Evolutionary conservation across 192 early-diverging fungal genomes (phyloP).

Genomic region (Backusella morwellensis): DNA sequence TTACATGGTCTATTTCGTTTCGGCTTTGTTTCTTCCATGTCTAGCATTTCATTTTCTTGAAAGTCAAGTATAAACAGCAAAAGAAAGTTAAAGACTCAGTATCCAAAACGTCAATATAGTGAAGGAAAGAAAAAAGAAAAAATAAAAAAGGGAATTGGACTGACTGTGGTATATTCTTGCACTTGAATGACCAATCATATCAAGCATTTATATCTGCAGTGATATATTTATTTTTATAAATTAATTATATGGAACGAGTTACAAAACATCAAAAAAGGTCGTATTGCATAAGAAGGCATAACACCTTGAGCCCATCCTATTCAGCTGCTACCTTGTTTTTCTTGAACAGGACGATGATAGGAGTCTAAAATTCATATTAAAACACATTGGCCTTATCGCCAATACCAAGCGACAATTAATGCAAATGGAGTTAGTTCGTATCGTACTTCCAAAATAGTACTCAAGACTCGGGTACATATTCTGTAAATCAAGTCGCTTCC

Average conservation of each 20-base stretch:
- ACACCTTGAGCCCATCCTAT: neutral
- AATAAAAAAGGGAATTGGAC: neutral
- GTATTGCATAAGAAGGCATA: neutral
- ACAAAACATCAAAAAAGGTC: neutral
- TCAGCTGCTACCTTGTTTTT: neutral
- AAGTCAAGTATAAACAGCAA: neutral
- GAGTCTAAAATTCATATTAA: neutral
- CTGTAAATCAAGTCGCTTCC: too few species aligned
- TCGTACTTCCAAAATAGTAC: neutral
- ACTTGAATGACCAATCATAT: neutral
- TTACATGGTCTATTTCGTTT: constrained; percentile 24
- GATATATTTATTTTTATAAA: neutral
- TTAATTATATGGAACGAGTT: neutral
- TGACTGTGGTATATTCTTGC: neutral
- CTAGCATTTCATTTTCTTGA: neutral
- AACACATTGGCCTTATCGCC: neutral
- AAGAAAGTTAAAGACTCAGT: neutral
- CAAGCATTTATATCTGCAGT: neutral
- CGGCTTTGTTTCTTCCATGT: neutral
- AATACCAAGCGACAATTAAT: neutral
- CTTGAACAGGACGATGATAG: neutral
- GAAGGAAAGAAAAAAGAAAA: neutral
- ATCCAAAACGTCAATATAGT: neutral
- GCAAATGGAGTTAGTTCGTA: neutral
- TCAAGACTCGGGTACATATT: neutral